These are phyloP conservation scores for Volvariella volvacea DNA, from an alignment of 1,284 basidiomycete species.

Conservation along the genomic window DNA sequence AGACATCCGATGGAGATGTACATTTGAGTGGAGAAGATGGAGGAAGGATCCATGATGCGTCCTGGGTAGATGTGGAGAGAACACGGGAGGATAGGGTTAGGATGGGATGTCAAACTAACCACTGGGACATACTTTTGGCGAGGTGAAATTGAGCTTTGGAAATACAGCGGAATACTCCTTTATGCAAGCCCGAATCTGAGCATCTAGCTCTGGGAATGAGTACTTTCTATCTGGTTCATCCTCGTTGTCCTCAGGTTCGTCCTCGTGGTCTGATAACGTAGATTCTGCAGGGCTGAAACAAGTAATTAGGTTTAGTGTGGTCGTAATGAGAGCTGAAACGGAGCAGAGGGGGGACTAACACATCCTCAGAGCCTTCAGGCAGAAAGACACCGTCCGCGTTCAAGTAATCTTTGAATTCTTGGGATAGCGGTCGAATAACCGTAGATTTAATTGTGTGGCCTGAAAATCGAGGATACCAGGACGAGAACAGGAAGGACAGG, in stretches of 20 bases:
- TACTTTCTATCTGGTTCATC: conserved; percentile 26
- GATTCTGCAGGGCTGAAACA: conserved; percentile 40
- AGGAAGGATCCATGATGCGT: conserved; percentile 89
- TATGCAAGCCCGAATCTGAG: conserved; percentile 65
- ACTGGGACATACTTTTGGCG: conserved; percentile 73
- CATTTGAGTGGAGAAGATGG: conserved; percentile 85
- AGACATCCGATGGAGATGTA: conserved; percentile 83
- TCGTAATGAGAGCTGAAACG: conserved; percentile 15
- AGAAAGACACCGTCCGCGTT: conserved; percentile 77
- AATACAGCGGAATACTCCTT: conserved; percentile 78
- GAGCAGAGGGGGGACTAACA: no score
- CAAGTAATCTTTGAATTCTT: conserved; percentile 68
- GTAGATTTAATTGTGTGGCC: conserved; percentile 71
- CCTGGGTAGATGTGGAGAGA: conserved; percentile 44
- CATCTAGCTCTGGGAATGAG: conserved; percentile 76
- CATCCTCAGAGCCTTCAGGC: conserved; percentile 75
- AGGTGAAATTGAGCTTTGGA: conserved; percentile 93
- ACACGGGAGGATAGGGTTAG: conserved; percentile 5
- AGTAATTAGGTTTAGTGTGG: no score
- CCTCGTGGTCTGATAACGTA: conserved; percentile 51
- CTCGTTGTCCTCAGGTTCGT: conserved; percentile 25
- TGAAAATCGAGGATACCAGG: conserved; percentile 81
- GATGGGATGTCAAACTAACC: neutral
- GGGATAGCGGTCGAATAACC: conserved; percentile 65
- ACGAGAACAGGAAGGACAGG: conserved; percentile 77